A percentile compares a stretch with the other conserved stretches of the same genome.
phyloP scores from a whole-genome alignment of 176 grass and related monocot genomes.

The Aegilops sharonensis region DNA sequence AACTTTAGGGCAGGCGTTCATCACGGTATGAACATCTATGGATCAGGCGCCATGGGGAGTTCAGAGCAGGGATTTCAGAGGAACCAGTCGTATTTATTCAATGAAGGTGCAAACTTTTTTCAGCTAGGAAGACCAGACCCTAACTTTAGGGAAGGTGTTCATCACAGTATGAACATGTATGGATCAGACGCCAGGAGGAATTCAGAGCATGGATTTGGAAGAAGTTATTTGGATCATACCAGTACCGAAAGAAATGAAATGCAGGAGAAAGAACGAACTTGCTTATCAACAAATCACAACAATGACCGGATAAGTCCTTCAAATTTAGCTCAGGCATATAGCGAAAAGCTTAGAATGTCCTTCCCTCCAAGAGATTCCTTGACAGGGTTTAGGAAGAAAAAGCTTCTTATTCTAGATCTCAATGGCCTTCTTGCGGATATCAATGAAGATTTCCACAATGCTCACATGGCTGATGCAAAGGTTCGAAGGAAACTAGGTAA shows the following conservation, averaged over 20 bases:
- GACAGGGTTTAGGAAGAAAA: slow-evolving; percentile 41
- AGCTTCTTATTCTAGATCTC: slow-evolving; percentile 94
- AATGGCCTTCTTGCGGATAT: slow-evolving; percentile 96
- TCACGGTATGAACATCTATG: background rate
- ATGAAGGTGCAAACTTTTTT: background rate
- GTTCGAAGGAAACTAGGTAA: slow-evolving; percentile 79
- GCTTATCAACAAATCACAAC: background rate
- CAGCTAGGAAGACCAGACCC: background rate
- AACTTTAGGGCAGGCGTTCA: background rate
- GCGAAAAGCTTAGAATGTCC: slow-evolving; percentile 22
- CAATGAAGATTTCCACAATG: slow-evolving; percentile 45
- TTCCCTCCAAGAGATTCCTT: slow-evolving; percentile 28
- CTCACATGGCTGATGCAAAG: slow-evolving; percentile 60
- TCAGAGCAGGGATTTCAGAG: background rate
- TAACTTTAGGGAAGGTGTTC: background rate
- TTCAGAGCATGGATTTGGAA: slow-evolving; percentile 7
- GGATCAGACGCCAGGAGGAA: background rate
- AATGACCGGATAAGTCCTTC: slow-evolving; percentile 7
- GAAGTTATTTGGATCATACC: slow-evolving; percentile 10
- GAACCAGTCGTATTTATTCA: background rate
- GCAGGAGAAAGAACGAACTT: slow-evolving; percentile 19
- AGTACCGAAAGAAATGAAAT: slow-evolving; percentile 17
- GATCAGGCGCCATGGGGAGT: background rate
- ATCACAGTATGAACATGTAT: background rate
- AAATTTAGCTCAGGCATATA: slow-evolving; percentile 24